Evolutionary conservation across 192 early-diverging fungal species (phyloP).

Genomic region (Funneliformis geosporum): DNA sequence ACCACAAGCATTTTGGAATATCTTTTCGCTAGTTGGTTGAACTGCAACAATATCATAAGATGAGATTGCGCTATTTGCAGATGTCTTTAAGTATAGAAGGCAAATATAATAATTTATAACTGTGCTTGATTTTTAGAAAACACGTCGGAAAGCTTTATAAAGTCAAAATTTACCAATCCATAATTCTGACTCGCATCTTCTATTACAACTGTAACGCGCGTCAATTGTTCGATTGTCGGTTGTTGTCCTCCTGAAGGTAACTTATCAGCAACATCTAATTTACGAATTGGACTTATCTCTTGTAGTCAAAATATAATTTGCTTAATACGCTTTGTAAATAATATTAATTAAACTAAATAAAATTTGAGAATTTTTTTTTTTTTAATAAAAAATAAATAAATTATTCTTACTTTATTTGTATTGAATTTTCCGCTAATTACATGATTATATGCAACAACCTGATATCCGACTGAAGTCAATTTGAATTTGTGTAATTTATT

Average conservation of each 20-base stretch:
- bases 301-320: conserved; percentile 16
- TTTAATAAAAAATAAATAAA: neutral
- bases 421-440: conserved; percentile 49
- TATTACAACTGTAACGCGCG: conserved; percentile 57
- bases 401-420: conserved; percentile 36
- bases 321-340: neutral
- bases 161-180: conserved; percentile 48
- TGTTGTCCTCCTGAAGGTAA: conserved; percentile 2
- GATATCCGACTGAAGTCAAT: conserved; percentile 50
- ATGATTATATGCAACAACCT: conserved; percentile 57
- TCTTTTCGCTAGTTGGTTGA: conserved; percentile 69
- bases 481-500: neutral
- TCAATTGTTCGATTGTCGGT: conserved; percentile 52
- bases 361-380: conserved; percentile 4
- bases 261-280: conserved; percentile 36
- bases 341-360: too few species aligned
- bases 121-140: neutral
- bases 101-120: neutral
- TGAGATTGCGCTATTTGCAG: conserved; percentile 36
- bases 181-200: conserved; percentile 61
- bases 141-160: conserved; percentile 2
- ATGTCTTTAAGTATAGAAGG: conserved; percentile 35
- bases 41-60: conserved; percentile 74
- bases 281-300: conserved; percentile 47
- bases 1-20: conserved; percentile 68